Evolutionary conservation across 2,329 filamentous ascomycete species (phyloP).

Genomic region (Myriosclerotinia duriaeana): DNA sequence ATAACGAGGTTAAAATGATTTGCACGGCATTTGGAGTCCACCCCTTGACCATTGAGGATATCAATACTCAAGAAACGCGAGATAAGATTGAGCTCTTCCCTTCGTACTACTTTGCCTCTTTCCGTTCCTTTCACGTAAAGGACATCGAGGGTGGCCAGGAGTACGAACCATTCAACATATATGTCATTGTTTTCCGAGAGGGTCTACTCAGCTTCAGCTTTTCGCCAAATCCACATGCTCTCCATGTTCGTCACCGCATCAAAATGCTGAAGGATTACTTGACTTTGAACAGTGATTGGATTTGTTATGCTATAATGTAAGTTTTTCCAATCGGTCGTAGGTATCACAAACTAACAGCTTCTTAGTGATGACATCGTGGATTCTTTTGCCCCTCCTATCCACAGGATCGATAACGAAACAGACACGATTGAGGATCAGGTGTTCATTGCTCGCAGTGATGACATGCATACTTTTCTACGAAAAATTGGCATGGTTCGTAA

Average conservation of each 20-base stretch:
- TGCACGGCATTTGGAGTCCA: slow-evolving; percentile 96
- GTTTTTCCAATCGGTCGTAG: slow-evolving; percentile 39
- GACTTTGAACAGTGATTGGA: slow-evolving; percentile 93
- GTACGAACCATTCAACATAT: slow-evolving; percentile 92
- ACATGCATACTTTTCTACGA: slow-evolving; percentile 82
- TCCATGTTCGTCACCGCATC: slow-evolving; percentile 88
- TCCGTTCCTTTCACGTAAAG: slow-evolving; percentile 84
- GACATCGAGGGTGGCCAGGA: slow-evolving; percentile 77
- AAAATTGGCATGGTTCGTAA: slow-evolving; percentile 89
- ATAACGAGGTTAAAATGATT: slow-evolving; percentile 82
- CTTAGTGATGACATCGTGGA: slow-evolving; percentile 91
- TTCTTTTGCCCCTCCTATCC: slow-evolving; percentile 86
- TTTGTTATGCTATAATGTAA: slow-evolving; percentile 96
- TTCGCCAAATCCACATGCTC: slow-evolving; percentile 79
- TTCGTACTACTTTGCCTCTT: slow-evolving; percentile 97
- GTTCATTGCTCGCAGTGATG: slow-evolving; percentile 85
- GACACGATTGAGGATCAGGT: slow-evolving; percentile 95
- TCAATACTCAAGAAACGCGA: slow-evolving; percentile 88
- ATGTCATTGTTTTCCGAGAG: slow-evolving; percentile 94
- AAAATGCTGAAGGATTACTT: slow-evolving; percentile 92
- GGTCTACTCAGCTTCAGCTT: slow-evolving; percentile 95
- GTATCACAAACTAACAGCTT: slow-evolving; percentile 24
- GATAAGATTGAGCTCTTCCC: slow-evolving; percentile 98
- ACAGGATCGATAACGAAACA: slow-evolving; percentile 80
- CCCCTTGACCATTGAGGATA: slow-evolving; percentile 93